A percentile compares a stretch with the other conserved stretches of the same genome.
Evolutionary conservation across 163 green algal species (phyloP).

Genomic region (Scenedesmus sp.): DNA sequence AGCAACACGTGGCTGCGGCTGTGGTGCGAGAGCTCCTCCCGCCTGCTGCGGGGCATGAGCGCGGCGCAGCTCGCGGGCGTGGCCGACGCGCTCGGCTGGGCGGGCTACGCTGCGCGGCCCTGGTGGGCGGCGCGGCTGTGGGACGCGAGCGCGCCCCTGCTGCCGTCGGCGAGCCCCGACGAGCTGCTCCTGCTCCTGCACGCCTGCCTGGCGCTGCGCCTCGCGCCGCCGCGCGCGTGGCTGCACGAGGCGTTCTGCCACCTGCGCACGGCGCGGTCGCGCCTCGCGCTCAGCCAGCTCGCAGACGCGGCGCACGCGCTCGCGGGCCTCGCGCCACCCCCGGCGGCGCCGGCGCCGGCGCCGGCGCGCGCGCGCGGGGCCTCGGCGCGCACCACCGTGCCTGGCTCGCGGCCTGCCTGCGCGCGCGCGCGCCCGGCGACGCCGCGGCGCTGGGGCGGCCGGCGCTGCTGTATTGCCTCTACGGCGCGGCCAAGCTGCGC

Average conservation of each 20-base stretch:
- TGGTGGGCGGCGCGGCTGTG: constrained; percentile 11
- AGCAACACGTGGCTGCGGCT: constrained; percentile 20
- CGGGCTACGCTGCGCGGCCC: neutral
- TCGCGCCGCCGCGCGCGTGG: neutral
- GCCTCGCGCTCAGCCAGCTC: constrained; percentile 17
- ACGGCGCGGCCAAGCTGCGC: constrained; percentile 13
- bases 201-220: constrained; percentile 8
- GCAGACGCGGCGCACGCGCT: constrained; percentile 39
- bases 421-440: neutral
- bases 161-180: constrained; percentile 13
- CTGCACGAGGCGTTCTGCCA: constrained; percentile 19
- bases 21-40: constrained; percentile 21
- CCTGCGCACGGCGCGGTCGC: neutral
- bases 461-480: constrained; percentile 40
- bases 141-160: constrained; percentile 1
- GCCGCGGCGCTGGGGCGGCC: neutral
- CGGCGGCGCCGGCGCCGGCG: too few species aligned
- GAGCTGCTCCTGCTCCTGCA: constrained; percentile 43
- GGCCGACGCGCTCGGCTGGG: constrained; percentile 18
- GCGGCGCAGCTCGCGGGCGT: constrained; percentile 16
- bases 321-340: constrained; percentile 10
- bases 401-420: constrained; percentile 14
- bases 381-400: neutral
- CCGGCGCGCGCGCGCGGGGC: too few species aligned
- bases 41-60: constrained; percentile 30